These are phyloP conservation scores for Acanthamoeba triangularis DNA, from an alignment of 208 protist genomes.

Conservation along the genomic window DNA sequence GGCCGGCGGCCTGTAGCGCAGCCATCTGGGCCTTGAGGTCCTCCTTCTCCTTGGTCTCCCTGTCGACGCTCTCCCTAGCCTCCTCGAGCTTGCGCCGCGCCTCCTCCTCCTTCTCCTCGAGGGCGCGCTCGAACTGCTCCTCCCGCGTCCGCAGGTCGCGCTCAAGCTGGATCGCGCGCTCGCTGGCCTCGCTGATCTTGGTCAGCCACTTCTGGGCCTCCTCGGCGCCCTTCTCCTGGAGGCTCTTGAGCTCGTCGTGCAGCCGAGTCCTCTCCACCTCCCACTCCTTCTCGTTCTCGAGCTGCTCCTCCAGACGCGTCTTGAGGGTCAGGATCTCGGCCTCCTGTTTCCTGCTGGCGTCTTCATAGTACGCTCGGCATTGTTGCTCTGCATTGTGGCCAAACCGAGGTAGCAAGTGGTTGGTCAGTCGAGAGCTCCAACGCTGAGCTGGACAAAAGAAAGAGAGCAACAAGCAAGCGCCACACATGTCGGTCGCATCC, in stretches of 20 bases:
- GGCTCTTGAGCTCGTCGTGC: slow-evolving; percentile 7
- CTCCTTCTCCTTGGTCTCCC: neutral
- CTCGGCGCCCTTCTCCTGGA: neutral
- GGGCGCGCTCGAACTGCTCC: neutral
- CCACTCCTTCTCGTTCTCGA: neutral
- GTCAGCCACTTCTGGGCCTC: neutral
- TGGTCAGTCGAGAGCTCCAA: too few relatives aligned
- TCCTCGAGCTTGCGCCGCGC: neutral
- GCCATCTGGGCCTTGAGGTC: neutral
- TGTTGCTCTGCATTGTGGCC: neutral
- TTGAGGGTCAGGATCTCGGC: neutral
- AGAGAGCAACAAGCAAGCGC: neutral
- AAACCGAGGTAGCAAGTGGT: neutral
- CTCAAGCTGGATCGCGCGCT: neutral
- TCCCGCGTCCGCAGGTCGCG: neutral
- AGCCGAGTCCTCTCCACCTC: neutral
- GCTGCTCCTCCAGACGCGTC: neutral
- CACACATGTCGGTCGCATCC: neutral
- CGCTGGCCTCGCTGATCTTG: neutral
- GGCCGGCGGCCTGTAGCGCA: neutral
- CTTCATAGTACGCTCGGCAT: slow-evolving; percentile 27
- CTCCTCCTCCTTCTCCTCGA: neutral
- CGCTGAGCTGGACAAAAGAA: neutral
- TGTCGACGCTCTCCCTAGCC: neutral
- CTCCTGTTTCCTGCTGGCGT: slow-evolving; percentile 6